phyloP scores from a whole-genome alignment of 257 asterid species.

The Solanum gracilifrons region DNA sequence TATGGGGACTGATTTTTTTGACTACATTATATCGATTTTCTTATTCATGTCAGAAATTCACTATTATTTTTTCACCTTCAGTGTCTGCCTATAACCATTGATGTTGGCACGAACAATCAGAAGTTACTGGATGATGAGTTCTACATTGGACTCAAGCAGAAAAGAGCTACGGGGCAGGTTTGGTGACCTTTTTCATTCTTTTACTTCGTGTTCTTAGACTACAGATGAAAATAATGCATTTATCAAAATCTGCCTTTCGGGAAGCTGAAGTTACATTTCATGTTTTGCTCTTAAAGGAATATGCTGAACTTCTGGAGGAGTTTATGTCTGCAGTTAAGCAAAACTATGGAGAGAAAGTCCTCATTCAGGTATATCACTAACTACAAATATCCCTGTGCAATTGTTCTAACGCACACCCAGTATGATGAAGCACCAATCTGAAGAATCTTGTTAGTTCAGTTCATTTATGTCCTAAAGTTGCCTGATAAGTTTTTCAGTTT shows the following conservation, averaged over 20 bases:
- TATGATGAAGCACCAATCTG: background rate
- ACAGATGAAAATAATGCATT: background rate
- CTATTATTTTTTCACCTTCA: slow-evolving; percentile 13
- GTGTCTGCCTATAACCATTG: slow-evolving; percentile 88
- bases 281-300: slow-evolving; percentile 39
- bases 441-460: background rate
- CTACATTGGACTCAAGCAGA: slow-evolving; percentile 78
- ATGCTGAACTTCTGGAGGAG: slow-evolving; percentile 74
- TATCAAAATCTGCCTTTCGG: background rate
- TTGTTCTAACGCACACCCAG: background rate
- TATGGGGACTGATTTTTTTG: background rate
- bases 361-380: slow-evolving; percentile 47
- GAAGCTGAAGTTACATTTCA: slow-evolving; percentile 4
- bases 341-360: slow-evolving; percentile 79
- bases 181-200: background rate
- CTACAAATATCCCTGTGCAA: background rate
- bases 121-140: slow-evolving; percentile 69
- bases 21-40: background rate
- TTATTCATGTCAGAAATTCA: background rate
- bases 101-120: slow-evolving; percentile 86
- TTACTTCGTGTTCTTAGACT: background rate
- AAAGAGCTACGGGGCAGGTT: slow-evolving; percentile 79
- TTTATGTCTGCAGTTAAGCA: slow-evolving; percentile 83
- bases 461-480: background rate
- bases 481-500: slow-evolving; percentile 32